Conservation (phyloP, 2,329 filamentous ascomycete species). For the Didymella keratinophila region DNA sequence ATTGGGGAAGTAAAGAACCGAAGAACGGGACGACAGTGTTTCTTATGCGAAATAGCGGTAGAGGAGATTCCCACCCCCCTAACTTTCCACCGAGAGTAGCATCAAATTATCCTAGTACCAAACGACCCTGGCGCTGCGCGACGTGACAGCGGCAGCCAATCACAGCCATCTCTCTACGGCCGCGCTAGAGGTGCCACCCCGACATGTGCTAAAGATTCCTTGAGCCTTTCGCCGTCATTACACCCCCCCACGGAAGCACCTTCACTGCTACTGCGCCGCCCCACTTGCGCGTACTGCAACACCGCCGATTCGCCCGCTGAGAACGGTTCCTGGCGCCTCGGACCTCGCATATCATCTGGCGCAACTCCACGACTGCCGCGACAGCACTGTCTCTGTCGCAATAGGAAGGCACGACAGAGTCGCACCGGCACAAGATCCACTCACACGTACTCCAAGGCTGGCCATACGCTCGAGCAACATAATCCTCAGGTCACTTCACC, state of each 20-base stretch:
- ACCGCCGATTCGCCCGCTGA: conserved; percentile 10
- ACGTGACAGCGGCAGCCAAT: conserved; percentile 6
- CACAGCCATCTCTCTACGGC: conserved; percentile 12
- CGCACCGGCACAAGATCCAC: conserved; percentile 12
- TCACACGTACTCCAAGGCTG: neutral
- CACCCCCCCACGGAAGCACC: conserved; percentile 16
- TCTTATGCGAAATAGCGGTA: conserved; percentile 39
- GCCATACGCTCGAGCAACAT: conserved; percentile 12
- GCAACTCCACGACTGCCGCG: conserved; percentile 1
- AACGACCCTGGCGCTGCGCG: conserved; percentile 1
- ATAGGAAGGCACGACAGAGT: conserved; percentile 9
- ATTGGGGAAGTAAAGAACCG: conserved; percentile 28
- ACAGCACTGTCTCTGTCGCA: conserved; percentile 4
- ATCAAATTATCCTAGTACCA: conserved; percentile 18
- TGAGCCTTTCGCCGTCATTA: conserved; percentile 11
- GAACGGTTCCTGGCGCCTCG: neutral
- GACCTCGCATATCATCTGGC: neutral
- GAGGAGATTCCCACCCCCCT: conserved; percentile 36
- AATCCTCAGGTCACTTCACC: neutral
- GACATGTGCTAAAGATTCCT: conserved; percentile 7
- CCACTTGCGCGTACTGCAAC: conserved; percentile 19
- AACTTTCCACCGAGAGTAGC: conserved; percentile 10
- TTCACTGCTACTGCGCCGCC: conserved; percentile 18
- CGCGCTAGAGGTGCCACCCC: conserved; percentile 16
- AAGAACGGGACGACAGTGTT: conserved; percentile 23